phyloP scores from a whole-genome alignment of 1,139 yeast genomes.

The Tardiomyces blankii region DNA sequence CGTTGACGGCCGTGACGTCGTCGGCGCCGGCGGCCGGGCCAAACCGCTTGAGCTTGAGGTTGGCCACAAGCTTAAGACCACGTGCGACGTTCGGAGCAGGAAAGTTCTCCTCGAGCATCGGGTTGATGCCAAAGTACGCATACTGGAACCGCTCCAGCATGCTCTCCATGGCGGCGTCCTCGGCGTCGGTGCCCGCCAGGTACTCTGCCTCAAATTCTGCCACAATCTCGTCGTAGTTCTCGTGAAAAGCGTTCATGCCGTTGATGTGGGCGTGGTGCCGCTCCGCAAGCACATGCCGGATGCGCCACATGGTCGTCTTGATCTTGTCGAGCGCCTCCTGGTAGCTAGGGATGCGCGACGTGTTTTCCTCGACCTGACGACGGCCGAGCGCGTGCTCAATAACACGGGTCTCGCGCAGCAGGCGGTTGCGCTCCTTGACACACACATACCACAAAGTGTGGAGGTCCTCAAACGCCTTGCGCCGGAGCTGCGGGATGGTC shows the following conservation, averaged over 20 bases:
- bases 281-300: slow-evolving; percentile 80
- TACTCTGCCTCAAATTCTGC: slow-evolving; percentile 49
- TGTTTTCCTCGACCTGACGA: slow-evolving; percentile 24
- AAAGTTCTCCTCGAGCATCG: slow-evolving; percentile 33
- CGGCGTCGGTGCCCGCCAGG: slow-evolving; percentile 44
- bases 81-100: slow-evolving; percentile 55
- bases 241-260: slow-evolving; percentile 39
- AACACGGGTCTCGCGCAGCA: slow-evolving; percentile 63
- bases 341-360: slow-evolving; percentile 19
- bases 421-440: slow-evolving; percentile 68
- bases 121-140: slow-evolving; percentile 71
- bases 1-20: slow-evolving; percentile 20
- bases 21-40: slow-evolving; percentile 12
- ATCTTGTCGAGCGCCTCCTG: slow-evolving; percentile 33
- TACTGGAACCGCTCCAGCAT: slow-evolving; percentile 67
- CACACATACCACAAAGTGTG: slow-evolving; percentile 87
- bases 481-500: slow-evolving; percentile 79
- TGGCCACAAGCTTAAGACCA: slow-evolving; percentile 59
- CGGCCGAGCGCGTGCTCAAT: slow-evolving; percentile 26
- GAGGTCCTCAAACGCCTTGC: slow-evolving; percentile 84
- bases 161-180: slow-evolving; percentile 51
- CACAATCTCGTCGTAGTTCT: slow-evolving; percentile 38
- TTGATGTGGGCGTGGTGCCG: slow-evolving; percentile 64
- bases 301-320: slow-evolving; percentile 55
- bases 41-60: slow-evolving; percentile 48